Evolutionary conservation across 441 rosid genomes (phyloP).

Genomic region (Macaranga tanarius): DNA sequence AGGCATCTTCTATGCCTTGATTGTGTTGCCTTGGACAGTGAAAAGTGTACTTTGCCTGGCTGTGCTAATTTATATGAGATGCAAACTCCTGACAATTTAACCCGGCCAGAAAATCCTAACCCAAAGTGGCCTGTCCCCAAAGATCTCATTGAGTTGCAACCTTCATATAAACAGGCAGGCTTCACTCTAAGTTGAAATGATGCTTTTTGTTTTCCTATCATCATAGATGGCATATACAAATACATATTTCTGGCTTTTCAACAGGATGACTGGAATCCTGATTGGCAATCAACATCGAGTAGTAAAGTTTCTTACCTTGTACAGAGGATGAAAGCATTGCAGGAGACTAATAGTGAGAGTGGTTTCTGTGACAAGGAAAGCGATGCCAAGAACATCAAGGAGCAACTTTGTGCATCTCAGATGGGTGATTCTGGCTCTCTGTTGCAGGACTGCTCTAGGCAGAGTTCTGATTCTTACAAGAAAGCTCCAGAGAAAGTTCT

Average conservation of each 20-base stretch:
- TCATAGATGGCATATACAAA: not conserved
- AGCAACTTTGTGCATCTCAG: conserved; percentile 26
- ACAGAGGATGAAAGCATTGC: conserved; percentile 64
- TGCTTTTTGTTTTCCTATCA: not conserved
- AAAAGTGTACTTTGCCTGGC: conserved; percentile 69
- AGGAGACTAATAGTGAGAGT: conserved; percentile 39
- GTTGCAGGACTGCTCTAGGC: conserved; percentile 30
- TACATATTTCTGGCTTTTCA: conserved; percentile 24
- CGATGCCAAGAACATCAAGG: conserved; percentile 29
- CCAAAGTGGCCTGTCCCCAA: conserved; percentile 97
- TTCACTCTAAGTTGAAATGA: not conserved
- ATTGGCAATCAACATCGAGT: conserved; percentile 96
- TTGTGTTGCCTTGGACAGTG: conserved; percentile 76
- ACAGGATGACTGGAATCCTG: conserved; percentile 97
- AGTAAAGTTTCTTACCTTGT: conserved; percentile 88
- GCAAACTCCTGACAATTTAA: conserved; percentile 75
- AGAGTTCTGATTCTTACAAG: conserved; percentile 33
- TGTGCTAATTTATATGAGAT: conserved; percentile 80
- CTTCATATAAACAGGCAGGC: conserved; percentile 88
- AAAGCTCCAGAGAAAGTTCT: conserved; percentile 63
- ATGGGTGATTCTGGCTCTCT: conserved; percentile 17
- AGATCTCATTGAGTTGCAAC: conserved; percentile 96
- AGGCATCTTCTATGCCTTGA: conserved; percentile 85
- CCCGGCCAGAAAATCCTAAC: conserved; percentile 91
- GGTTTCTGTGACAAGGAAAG: conserved; percentile 25